A percentile compares a stretch with the other conserved stretches of the same genome.
phyloP scores from a whole-genome alignment of 805 yeast genomes.

The Hanseniaspora pseudoguilliermondii region DNA sequence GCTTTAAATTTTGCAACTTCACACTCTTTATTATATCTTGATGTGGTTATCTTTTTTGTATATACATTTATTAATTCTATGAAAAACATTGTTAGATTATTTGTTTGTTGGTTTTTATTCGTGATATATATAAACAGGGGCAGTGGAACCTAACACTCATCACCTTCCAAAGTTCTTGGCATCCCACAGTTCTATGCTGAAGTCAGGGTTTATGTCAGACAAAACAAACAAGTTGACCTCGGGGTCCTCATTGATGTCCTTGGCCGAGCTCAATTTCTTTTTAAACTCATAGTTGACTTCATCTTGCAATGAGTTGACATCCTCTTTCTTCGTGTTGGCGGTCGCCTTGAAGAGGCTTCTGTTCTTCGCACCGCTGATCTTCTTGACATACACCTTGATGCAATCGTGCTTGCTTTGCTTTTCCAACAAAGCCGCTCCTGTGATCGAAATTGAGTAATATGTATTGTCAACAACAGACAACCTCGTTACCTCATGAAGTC shows the following conservation, averaged over 20 bases:
- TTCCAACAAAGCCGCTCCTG: neutral
- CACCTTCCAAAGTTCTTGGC: slow-evolving; percentile 18
- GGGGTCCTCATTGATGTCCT: neutral
- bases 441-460: neutral
- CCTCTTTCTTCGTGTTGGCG: too few relatives aligned
- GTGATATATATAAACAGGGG: too few relatives aligned
- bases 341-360: neutral
- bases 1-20: neutral
- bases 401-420: neutral
- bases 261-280: neutral
- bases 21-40: neutral
- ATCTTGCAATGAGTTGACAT: neutral
- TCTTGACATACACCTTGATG: neutral
- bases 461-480: neutral
- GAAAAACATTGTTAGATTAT: too few relatives aligned
- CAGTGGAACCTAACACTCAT: neutral
- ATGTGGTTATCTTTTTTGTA: too few relatives aligned
- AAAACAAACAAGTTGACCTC: neutral
- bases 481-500: neutral
- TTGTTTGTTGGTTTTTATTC: too few relatives aligned
- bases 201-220: neutral
- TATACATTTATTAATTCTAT: too few relatives aligned
- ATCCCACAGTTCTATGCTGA: neutral
- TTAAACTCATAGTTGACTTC: neutral
- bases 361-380: neutral